Base-by-base conservation (phyloP, 345 rosid genomes). In the Aegle marmelos region DNA sequence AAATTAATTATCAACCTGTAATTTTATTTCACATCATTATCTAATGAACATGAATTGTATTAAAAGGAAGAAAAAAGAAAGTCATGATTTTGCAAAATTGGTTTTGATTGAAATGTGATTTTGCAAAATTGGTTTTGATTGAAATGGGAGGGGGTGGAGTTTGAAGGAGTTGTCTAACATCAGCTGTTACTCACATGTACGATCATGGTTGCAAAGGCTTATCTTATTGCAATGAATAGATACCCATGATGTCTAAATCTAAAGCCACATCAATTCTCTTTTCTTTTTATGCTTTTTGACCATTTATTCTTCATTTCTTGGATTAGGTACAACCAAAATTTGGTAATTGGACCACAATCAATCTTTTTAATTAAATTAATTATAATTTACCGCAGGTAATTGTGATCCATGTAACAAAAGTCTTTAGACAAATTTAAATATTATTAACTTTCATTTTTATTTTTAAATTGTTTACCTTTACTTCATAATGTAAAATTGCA, bases 211-310 rank as follows among this genome's bases (percentile, higher is more conserved):
- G 34, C 53, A 75, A 54, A 19, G 22, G 73, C 84, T 24, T 78
- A 81, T 78, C 82, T 61, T 70, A 76, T 78, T 79, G 10, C 68
- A 28, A 50, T 9, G 60, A 53, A 36, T 39, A 59, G 72, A 74
- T 60, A 11, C 10, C 81, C 79, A 60, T 79, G 73, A 27, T 39
- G 69, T 39, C 30, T 27, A 67, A 68, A 66, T 76, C 79, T 34
- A 33, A 53, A 31, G 25, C 27, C 74, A 77, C 39, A 25, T 83
- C 41, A 76, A 71, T 58, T 14, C 0, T 53, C 9, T 5, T 17
- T 34, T 28, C 16, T 4, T 62, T 62, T 28, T 48, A 31, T 72
- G 33, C n/a, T 30, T 70, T 75, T 74, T 71, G 60, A 79, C 76
- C 68, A 76, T 76, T 33, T 75, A 24, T 68, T 22, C 60, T 36